Base-by-base conservation (phyloP, 2,329 filamentous ascomycete species). In the Beauveria scarabaeidicola region DNA sequence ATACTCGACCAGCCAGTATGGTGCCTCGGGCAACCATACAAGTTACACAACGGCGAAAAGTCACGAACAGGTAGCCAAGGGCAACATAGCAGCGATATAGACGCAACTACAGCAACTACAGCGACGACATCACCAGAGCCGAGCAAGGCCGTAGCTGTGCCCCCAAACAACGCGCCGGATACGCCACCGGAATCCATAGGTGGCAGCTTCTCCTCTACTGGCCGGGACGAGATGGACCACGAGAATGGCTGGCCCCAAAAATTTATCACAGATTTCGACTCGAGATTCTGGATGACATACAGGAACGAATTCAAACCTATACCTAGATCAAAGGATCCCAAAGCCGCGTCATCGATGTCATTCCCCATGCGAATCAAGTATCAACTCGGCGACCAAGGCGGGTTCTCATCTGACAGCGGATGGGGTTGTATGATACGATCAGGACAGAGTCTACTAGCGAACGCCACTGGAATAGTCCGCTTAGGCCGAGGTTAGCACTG, bases 391-490 rank as follows among this genome's bases (percentile, higher is more conserved):
- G 90, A 96, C 52, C 84, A 90, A 60, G 80, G 81, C 27, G 91
- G 90, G 5, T 99, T 97, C 73, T 89, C 90, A 11, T 93, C 91
- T 2, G 94, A 99, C 71, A 92, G 90, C 10, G 94, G 94, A 55
- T 99, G 95, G 91, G 94, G 94, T 0, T 99, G 94, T 70, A 99
- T 99, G 94, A 97, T 99, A 66, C 81, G 94, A 61, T 97, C 93
- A 6, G 94, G 94, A 3, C 94, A 99, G 76, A 93, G 90, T 68
- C 79, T 99, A 27, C 78, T 99, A 46, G 93, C 93, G 48, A 99
- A 97, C 73, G 82, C 93, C 1, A 78, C 97, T 66, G 75, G 84
- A 19, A 81, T 89, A 59, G 76, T 92, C 52, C 79, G 82, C 43
- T 76, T 97, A 23, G 93, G 94, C 21, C 85, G 94, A 81, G 88